Evolutionary conservation across 2,329 filamentous ascomycete genomes (phyloP).

Genomic region (Remersonia thermophila): DNA sequence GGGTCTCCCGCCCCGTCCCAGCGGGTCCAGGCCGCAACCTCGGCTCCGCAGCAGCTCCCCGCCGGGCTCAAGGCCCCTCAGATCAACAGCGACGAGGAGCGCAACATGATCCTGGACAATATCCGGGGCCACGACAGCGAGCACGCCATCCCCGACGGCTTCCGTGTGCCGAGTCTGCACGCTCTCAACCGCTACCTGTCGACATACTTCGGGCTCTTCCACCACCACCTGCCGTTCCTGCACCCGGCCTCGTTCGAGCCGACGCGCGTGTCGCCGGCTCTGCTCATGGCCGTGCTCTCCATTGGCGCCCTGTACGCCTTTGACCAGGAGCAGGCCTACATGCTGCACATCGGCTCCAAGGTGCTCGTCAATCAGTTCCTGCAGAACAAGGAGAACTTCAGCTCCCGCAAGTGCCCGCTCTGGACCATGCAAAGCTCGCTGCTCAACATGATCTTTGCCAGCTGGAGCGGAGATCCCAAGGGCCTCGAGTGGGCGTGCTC

Average conservation of each 20-base stretch:
- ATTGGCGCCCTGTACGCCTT: constrained; percentile 96
- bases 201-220: constrained; percentile 94
- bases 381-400: constrained; percentile 97
- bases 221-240: constrained; percentile 91
- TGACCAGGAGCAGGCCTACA: constrained; percentile 92
- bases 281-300: constrained; percentile 81
- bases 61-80: constrained; percentile 63
- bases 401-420: constrained; percentile 88
- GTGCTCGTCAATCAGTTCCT: constrained; percentile 93
- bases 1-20: constrained; percentile 60
- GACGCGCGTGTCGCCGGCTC: constrained; percentile 63
- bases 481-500: constrained; percentile 98
- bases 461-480: constrained; percentile 93
- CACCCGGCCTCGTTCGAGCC: constrained; percentile 86
- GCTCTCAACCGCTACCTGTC: constrained; percentile 85
- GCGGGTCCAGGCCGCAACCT: constrained; percentile 55
- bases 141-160: constrained; percentile 72
- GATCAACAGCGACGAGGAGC: constrained; percentile 71
- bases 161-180: constrained; percentile 69
- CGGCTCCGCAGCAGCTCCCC: constrained; percentile 58
- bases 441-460: constrained; percentile 97
- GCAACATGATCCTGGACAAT: constrained; percentile 73
- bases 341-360: constrained; percentile 95
- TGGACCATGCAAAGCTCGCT: constrained; percentile 98
- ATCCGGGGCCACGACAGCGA: constrained; percentile 72